Percentiles rank a stretch among this genome's conserved stretches.
Evolutionary conservation across 2,329 filamentous ascomycete species (phyloP).

Genomic region (Aspergillus ustus): DNA sequence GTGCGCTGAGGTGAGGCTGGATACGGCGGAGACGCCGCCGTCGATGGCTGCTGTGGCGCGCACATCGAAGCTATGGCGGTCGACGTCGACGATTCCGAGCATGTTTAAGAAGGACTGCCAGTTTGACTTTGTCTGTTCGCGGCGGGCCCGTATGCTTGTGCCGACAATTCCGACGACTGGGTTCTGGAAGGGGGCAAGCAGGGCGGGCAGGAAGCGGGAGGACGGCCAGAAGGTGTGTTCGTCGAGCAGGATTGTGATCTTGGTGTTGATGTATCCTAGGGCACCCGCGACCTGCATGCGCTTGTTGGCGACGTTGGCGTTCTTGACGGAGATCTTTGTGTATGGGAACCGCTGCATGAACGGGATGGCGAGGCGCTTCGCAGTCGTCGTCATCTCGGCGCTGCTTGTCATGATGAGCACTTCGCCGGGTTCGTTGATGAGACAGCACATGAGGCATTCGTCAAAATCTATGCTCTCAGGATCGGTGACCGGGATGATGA

Average conservation of each 20-base stretch:
- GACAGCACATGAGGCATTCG: conserved; percentile 47
- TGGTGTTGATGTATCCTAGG: conserved; percentile 43
- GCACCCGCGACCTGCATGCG: conserved; percentile 54
- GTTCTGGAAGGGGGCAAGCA: conserved; percentile 53
- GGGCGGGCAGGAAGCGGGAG: conserved; percentile 44
- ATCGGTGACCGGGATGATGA: conserved; percentile 59
- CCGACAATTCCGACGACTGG: conserved; percentile 58
- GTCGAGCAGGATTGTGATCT: conserved; percentile 55
- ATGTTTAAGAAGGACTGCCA: conserved; percentile 54
- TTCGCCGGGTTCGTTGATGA: conserved; percentile 43
- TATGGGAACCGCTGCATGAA: conserved; percentile 4
- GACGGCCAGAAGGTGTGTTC: conserved; percentile 59
- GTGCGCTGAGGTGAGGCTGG: conserved; percentile 59
- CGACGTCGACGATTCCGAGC: conserved; percentile 63
- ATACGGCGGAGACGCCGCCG: conserved; percentile 63
- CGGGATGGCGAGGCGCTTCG: conserved; percentile 11
- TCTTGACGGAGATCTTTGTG: conserved; percentile 32
- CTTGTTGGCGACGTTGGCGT: conserved; percentile 50
- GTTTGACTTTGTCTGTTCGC: conserved; percentile 33
- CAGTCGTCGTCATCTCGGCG: conserved; percentile 16
- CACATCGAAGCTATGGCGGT: conserved; percentile 67
- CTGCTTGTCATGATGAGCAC: conserved; percentile 56
- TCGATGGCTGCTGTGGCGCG: conserved; percentile 61
- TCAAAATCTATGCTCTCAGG: conserved; percentile 48
- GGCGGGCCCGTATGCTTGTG: conserved; percentile 59